Percentiles rank a stretch among this genome's conserved stretches.
phyloP scores from a whole-genome alignment of 306 rosid species.

The Acmispon strigosus region DNA sequence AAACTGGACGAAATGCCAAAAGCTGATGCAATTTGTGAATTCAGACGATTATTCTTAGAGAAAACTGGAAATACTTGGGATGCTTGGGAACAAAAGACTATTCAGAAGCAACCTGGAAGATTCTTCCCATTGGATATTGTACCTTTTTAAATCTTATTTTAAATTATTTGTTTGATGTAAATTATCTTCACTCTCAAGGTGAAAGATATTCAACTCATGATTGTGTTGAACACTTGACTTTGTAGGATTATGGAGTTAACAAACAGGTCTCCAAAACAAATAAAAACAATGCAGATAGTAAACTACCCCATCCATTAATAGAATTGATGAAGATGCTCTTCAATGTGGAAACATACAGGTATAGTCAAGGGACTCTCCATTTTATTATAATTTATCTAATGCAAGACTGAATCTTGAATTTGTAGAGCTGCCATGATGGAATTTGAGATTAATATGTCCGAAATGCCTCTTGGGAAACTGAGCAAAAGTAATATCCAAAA shows the following conservation, averaged over 20 bases:
- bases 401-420: slow-evolving; percentile 36
- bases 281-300: slow-evolving; percentile 35
- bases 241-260: slow-evolving; percentile 90
- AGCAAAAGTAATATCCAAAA: slow-evolving; percentile 84
- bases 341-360: slow-evolving; percentile 97
- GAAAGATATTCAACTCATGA: background rate
- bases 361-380: slow-evolving; percentile 7
- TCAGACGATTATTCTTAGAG: slow-evolving; percentile 83
- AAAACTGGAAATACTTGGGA: slow-evolving; percentile 98
- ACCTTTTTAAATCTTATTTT: slow-evolving; percentile 14
- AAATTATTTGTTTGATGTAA: slow-evolving; percentile 3
- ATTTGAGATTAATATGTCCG: slow-evolving; percentile 93
- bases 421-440: slow-evolving; percentile 99
- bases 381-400: slow-evolving; percentile 8
- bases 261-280: slow-evolving; percentile 56
- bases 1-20: slow-evolving; percentile 73
- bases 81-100: slow-evolving; percentile 85
- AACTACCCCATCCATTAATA: slow-evolving; percentile 57
- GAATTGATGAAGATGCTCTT: slow-evolving; percentile 93
- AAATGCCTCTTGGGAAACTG: slow-evolving; percentile 97
- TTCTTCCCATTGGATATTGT: slow-evolving; percentile 96
- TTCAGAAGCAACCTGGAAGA: slow-evolving; percentile 92
- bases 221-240: slow-evolving; percentile 21
- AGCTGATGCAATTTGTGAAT: slow-evolving; percentile 65
- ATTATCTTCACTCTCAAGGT: background rate